Evolutionary conservation across 257 asterid genomes (phyloP).

Genomic region (Solanum raphanifolium): DNA sequence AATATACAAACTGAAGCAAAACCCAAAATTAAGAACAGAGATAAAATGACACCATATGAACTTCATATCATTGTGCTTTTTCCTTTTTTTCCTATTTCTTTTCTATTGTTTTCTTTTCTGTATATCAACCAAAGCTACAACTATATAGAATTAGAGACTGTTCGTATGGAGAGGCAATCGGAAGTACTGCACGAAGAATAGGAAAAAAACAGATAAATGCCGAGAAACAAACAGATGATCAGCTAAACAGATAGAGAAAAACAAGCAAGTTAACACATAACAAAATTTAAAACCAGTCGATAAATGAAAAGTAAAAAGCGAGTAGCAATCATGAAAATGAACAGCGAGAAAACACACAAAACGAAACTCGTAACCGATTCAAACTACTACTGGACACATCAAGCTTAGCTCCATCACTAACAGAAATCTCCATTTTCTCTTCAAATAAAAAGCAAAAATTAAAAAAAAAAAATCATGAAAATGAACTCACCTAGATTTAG

Average conservation of each 20-base stretch:
- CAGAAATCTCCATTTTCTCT: not conserved
- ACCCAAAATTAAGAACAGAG: not conserved
- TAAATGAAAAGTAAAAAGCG: not conserved
- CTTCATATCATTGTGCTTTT: not conserved
- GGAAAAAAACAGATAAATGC: not conserved
- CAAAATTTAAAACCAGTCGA: not conserved
- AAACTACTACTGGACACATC: not conserved
- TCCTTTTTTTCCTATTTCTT: not conserved
- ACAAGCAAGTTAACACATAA: not conserved
- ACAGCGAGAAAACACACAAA: not conserved
- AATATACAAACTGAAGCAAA: not conserved
- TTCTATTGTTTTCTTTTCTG: not conserved
- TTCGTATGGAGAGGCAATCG: not conserved
- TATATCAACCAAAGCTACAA: not conserved
- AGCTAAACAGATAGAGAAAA: not conserved
- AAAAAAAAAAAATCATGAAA: not conserved
- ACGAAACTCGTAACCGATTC: not conserved
- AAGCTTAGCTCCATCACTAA: not conserved
- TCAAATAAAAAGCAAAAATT: not conserved
- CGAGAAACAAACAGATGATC: not conserved
- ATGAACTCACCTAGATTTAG: slow-evolving; percentile 26
- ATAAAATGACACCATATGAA: not conserved
- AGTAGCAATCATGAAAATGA: not conserved
- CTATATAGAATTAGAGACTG: not conserved
- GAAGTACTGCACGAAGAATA: not conserved